Base-by-base conservation (phyloP, 306 rosid species). In the Cucurbita moschata region DNA sequence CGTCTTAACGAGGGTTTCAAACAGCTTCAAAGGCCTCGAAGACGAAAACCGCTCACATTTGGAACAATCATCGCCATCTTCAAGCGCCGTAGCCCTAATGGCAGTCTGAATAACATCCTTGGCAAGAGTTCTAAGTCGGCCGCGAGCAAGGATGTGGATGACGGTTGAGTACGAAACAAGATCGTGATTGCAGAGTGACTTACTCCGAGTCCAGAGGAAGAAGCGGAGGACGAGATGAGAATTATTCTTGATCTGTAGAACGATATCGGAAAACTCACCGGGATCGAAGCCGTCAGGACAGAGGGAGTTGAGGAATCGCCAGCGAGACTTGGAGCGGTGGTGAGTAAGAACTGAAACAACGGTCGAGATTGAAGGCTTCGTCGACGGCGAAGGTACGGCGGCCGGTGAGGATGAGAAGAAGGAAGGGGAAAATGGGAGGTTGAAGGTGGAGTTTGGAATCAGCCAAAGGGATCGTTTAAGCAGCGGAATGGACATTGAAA, bases 251-350 rank as follows among this genome's bases (percentile, higher is more conserved):
- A 90, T 73, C 0, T 81, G 83, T 35, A 90, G 77, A 50, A 82
- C 18, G 8, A 92, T 88, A 58, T 87, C 75, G 70, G 96, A 88
- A 83, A 88, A 92, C 1, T 87, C 77, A 0, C 3, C 10, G 0
- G 96, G 86, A 49, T 71, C 30, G 70, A 90, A 79, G 61, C 93
- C 96, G 38, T 77, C 30, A 7, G 91, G 87, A 77, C 73, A 83
- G 62, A 84, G 86, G 30, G 85, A 77, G 21, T 74, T 87, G 73
- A 90, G 86, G 77, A 72, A 52, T 78, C 75, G 76, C 96, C 96
- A 92, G 4, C 96, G 91, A 10, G 96, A 83, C 37, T 88, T 92
- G 8, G 96, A 90, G 51, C 96, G 93, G 39, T 81, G 88, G 43
- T 87, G 82, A 81, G 83, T 81, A 46, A 92, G 92, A 81, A 82